Base-by-base conservation (phyloP, 352 stramenopile genomes). In the Phytophthora cryptogea region DNA sequence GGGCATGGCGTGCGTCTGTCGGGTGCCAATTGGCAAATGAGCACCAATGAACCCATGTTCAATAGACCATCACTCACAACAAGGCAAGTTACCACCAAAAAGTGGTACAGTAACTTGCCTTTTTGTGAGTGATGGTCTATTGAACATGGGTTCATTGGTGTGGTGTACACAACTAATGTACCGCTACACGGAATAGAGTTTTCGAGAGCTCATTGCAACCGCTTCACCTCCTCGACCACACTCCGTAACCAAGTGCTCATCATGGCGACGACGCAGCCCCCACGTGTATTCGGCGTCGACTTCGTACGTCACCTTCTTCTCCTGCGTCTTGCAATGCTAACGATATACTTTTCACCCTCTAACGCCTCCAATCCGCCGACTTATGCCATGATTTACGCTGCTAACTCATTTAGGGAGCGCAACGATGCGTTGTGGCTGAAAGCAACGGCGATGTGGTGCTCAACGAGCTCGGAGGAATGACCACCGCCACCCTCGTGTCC, bases 391-490 rank as follows among this genome's bases (percentile, higher is more conserved):
- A 10, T 39, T 54, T 72, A 27, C 39, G 3, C 35, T 37, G 1
- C 55, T 7, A n/a, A 46, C 26, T 28, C 6, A 47, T 13, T 7
- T 35, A 92, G 86, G 82, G 86, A 48, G 87, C 86, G 23, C 80
- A 89, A 69, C 86, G 82, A 56, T 94, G 78, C 48, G 86, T 94
- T 5, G 74, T 92, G 9, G 83, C 86, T 26, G 76, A 78, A 47
- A 75, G 62, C 61, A 76, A 69, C 2, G 86, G 86, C 45, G 88
- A 95, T 35, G 86, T 95, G 28, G 80, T 96, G 65, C 81, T 94
- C 32, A 96, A 95, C 51, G 88, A 96, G 67, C 82, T 97, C 8
- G 89, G 89, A 35, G 79, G 74, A 41, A 92, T 96, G 80, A 94
- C 86, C 30, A 94, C 85, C 3, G 85, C 88, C 27, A 92, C 83